Evolutionary conservation across 2,329 filamentous ascomycete species (phyloP).

Genomic region (Mycocentrospora acerina): DNA sequence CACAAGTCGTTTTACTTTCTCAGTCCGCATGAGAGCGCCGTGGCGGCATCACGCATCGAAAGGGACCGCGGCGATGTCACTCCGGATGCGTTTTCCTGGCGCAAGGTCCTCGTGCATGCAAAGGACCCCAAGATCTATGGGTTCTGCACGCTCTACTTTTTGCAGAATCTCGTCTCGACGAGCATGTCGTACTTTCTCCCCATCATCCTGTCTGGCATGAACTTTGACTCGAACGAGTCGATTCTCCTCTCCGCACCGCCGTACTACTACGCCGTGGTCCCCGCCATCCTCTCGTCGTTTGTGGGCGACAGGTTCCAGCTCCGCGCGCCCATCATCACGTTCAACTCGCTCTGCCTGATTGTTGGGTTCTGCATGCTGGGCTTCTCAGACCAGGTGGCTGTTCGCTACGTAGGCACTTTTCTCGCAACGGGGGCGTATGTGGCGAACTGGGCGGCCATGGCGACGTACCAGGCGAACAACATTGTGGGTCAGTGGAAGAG

Average conservation of each 20-base stretch:
- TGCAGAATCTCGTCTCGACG: constrained; percentile 67
- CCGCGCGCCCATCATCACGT: constrained; percentile 63
- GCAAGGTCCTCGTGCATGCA: constrained; percentile 58
- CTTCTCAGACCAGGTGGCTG: constrained; percentile 59
- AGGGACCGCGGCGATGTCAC: constrained; percentile 62
- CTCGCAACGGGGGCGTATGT: constrained; percentile 69
- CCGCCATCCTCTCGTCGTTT: constrained; percentile 63
- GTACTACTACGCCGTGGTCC: constrained; percentile 67
- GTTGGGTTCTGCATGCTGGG: constrained; percentile 67
- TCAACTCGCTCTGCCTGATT: constrained; percentile 65
- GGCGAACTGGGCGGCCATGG: constrained; percentile 68
- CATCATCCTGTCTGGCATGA: constrained; percentile 56
- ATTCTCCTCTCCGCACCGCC: constrained; percentile 67
- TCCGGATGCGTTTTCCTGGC: constrained; percentile 58
- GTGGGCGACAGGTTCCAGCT: constrained; percentile 63
- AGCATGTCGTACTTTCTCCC: constrained; percentile 67
- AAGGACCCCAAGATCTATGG: constrained; percentile 64
- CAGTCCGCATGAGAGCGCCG: constrained; percentile 54
- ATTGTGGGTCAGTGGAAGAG: constrained; percentile 62
- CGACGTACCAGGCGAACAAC: constrained; percentile 55
- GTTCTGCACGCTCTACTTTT: constrained; percentile 65
- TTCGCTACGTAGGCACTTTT: constrained; percentile 65
- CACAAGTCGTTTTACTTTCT: constrained; percentile 61
- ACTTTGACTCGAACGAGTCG: constrained; percentile 43
- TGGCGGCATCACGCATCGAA: constrained; percentile 61